Conservation (phyloP, 345 rosid species). For the Linum tenue region DNA sequence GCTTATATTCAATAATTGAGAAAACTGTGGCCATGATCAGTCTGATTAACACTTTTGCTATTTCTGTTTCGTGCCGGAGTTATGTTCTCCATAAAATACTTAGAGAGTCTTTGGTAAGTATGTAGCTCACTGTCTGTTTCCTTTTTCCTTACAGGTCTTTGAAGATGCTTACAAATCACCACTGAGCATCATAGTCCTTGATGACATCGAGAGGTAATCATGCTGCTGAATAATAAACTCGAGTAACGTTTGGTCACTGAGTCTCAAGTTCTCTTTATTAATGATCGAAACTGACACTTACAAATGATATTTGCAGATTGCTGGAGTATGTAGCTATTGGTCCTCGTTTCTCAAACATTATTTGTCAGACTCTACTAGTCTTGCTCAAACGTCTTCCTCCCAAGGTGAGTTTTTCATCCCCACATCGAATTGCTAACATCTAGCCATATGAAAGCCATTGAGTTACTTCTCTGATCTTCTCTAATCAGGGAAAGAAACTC, state of each 20-base stretch:
- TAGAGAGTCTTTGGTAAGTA: no score
- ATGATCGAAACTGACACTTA: background rate
- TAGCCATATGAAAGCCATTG: background rate
- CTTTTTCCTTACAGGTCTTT: constrained; percentile 48
- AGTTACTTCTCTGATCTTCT: background rate
- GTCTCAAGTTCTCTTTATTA: no score
- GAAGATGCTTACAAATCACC: constrained; percentile 99
- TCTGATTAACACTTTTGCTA: no score
- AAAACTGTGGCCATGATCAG: no score
- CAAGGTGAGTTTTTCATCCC: constrained; percentile 38
- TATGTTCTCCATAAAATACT: no score
- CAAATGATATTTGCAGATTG: constrained; percentile 42
- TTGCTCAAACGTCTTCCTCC: constrained; percentile 94
- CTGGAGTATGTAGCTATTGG: constrained; percentile 92
- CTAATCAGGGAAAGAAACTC: constrained; percentile 71
- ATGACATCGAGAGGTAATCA: constrained; percentile 80
- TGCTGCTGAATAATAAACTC: background rate
- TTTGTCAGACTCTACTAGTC: constrained; percentile 81
- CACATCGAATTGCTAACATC: background rate
- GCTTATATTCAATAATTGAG: no score
- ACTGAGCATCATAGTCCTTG: constrained; percentile 87
- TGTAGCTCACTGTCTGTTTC: constrained; percentile 2
- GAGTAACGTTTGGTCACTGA: no score
- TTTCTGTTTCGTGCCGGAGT: no score
- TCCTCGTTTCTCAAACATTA: constrained; percentile 90